Evolutionary conservation across 1,284 basidiomycete species (phyloP), one percentile per base, ranked within the genome.

Genomic region (Ustilago esculenta): DNA sequence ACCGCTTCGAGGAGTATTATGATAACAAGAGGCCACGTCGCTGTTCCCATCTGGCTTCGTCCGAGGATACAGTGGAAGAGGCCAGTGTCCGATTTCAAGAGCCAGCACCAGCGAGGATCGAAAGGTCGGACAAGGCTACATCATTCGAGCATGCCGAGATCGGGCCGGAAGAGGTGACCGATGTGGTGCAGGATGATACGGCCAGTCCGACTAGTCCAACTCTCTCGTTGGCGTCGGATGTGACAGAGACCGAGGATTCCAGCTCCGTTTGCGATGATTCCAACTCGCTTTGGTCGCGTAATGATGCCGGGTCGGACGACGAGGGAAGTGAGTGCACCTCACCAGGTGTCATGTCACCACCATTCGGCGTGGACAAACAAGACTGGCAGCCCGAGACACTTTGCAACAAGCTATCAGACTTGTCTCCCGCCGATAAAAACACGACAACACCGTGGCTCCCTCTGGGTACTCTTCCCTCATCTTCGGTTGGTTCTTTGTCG

Each of bases 1-100:
- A 72, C 34, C 42, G 64, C 4, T 72, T 72, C 21, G 58, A 63
- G 27, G 69, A 72, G 30, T 63, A 59, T 36, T 72, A 56, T 21
- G 47, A 67, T 10, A 42, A 44, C 41, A 68, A 54, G 53, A 53
- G 51, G 54, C 45, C 54, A 3, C 56, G 52, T 43, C 44, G 48
- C 15, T 17, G 21, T 14, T 54, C 57, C 11, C 12, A 41, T n/a
- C n/a, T n/a, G n/a, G n/a, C n/a, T n/a, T n/a, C n/a, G 12, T 32
- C 27, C 6, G 59, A 55, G 9, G 49, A 44, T 11, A 37, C 37
- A 4, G 54, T 57, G 2, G 66, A 58, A 14, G 65, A 69, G 23
- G 66, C 66, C 1, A 55, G 39, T 7, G 66, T 69, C 24, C 34
- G 55, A 8, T 36, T 69, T 4, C 43, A 60, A 4, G 66, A 69